phyloP scores from a whole-genome alignment of 2,329 filamentous ascomycete species.

The Penicillium sp. region DNA sequence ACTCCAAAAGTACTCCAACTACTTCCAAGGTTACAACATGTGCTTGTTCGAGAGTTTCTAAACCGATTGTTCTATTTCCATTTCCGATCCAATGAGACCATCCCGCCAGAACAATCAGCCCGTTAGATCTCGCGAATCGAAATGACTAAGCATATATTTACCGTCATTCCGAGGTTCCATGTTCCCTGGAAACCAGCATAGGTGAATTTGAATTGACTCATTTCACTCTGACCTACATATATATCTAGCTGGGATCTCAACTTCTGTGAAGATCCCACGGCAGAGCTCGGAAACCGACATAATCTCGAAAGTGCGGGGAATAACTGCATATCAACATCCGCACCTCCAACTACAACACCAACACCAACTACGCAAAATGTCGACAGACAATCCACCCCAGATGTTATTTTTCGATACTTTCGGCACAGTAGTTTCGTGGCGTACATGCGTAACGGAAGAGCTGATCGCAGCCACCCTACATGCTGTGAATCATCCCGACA shows the following conservation, averaged over 20 bases:
- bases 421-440: constrained; percentile 74
- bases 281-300: neutral
- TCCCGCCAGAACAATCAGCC: constrained; percentile 11
- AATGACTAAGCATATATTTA: constrained; percentile 5
- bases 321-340: neutral
- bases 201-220: neutral
- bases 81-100: constrained; percentile 5
- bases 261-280: neutral
- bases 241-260: neutral
- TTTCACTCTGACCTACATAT: neutral
- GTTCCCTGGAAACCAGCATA: neutral
- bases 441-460: constrained; percentile 61
- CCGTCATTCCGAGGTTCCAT: neutral
- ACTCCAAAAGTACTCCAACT: too few species aligned
- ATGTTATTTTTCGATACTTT: constrained; percentile 40
- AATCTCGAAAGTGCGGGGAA: neutral
- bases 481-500: constrained; percentile 49
- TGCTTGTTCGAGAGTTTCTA: too few species aligned
- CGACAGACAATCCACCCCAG: constrained; percentile 20
- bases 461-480: constrained; percentile 54
- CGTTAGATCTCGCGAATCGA: constrained; percentile 5
- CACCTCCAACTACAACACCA: neutral
- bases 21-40: too few species aligned
- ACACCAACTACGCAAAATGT: constrained; percentile 21
- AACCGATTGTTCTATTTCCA: neutral